Evolutionary conservation across 2,329 filamentous ascomycete species (phyloP), one percentile per base, ranked within the genome.

Genomic region (Phyllosticta citribraziliensis): DNA sequence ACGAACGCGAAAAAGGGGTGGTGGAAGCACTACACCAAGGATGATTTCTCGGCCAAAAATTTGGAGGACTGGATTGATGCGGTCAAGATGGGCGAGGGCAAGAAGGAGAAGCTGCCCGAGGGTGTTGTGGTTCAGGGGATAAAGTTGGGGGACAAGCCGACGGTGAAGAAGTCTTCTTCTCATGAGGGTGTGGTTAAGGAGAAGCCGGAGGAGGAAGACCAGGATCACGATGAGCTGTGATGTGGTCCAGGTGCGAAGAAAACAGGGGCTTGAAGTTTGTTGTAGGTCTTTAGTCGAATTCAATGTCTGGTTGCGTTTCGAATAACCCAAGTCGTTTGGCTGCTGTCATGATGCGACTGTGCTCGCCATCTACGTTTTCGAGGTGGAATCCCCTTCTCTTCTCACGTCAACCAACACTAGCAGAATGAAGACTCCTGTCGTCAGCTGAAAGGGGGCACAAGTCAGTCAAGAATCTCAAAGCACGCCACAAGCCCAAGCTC

Each of bases 31-130:
- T 94, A 89, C 72, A 76, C 83, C 55, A 84, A 82, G 6, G 73
- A 75, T 9, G 72, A 75, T 17, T 85, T 85, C 53, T 83, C 82
- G 60, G 70, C 80, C 24, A 78, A 82, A 59, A 82, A 81, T 25
- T 78, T 99, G 30, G 90, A 96, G 76, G 78, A 79, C 64, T 99
- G 93, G 91, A 84, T 99, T 63, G 94, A 99, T 69, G 82, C 84
- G n/a, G 91, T 97, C 64, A 86, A 91, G 47, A 82, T 99, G 80
- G 90, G 92, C 58, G 93, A 97, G 70, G 88, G 90, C 2, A 77
- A 82, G 63, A 97, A 93, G 80, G 81, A 85, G 68, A 89, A 84
- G 67, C 70, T 92, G 17, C 80, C 79, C 51, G 83, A 87, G 63
- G 69, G 69, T 4, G 55, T 80, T 40, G 65, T 80, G 10, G 67